phyloP scores from a whole-genome alignment of 176 grass and related monocot species.

The Urochloa ruziziensis region DNA sequence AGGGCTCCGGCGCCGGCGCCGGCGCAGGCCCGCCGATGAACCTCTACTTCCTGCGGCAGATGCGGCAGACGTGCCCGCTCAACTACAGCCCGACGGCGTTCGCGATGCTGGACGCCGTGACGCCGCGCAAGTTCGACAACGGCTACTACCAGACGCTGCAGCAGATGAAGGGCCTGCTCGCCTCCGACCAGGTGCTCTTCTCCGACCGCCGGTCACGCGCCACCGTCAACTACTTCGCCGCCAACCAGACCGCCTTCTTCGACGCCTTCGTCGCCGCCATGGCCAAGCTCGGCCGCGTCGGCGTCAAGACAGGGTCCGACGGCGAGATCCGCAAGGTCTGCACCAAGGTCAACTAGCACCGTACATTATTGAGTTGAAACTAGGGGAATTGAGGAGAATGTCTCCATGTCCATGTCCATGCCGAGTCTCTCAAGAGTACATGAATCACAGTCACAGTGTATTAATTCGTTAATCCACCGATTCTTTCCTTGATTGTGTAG shows the following conservation, averaged over 20 bases:
- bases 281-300: slow-evolving; percentile 73
- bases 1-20: slow-evolving; percentile 4
- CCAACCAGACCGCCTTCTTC: slow-evolving; percentile 87
- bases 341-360: slow-evolving; percentile 60
- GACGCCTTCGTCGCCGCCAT: slow-evolving; percentile 66
- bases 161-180: slow-evolving; percentile 70
- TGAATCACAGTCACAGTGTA: neutral
- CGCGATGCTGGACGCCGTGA: slow-evolving; percentile 65
- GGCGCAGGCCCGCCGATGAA: slow-evolving; percentile 62
- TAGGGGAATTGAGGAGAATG: neutral
- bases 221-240: slow-evolving; percentile 78
- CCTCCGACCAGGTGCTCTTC: slow-evolving; percentile 80
- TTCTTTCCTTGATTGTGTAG: slow-evolving; percentile 41
- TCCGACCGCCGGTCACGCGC: slow-evolving; percentile 61
- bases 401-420: neutral
- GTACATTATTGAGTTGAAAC: neutral
- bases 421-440: neutral
- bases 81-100: slow-evolving; percentile 53
- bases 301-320: slow-evolving; percentile 58
- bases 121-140: slow-evolving; percentile 75
- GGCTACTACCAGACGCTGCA: slow-evolving; percentile 75
- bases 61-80: slow-evolving; percentile 76
- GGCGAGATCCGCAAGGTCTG: slow-evolving; percentile 75
- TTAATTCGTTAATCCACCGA: slow-evolving; percentile 32
- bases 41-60: slow-evolving; percentile 69